Base-by-base conservation (phyloP, 805 yeast species). In the Myxozyma geophila region DNA sequence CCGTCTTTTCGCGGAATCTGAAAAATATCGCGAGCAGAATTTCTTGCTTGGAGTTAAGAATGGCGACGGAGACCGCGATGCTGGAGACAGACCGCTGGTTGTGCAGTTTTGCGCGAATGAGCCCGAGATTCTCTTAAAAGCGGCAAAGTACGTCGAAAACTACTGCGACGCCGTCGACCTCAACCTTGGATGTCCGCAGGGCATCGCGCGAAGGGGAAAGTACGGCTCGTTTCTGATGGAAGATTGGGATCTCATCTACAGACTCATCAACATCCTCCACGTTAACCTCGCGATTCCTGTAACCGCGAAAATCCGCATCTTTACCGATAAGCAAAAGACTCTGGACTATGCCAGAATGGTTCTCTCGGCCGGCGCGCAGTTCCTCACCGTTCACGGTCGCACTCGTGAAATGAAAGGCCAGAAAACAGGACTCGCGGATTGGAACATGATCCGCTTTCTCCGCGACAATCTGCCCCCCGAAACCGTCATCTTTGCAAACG, bases 331-430 rank as follows among this genome's bases (percentile, higher is more conserved):
- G 80, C 87, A 88, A 61, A 92, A 92, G 79, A 85, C 93, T 1
- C 80, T 95, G 58, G 87, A 83, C 46, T 95, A 95, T 73, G 98
- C 99, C 5, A 85, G 84, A 74, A 86, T 89, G 90, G 92, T 95
- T 35, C 79, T 95, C 21, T 82, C 81, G 64, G 96, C 98, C 0
- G 99, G 99, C 10, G 99, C 99, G 0, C 97, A 92, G 77, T 90
- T 93, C 75, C 79, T 95, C 44, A 92, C 98, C 0, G 89, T 95
- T 8, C 99, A 95, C 75, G 98, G 98, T 1, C 83, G 99, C 70
- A 88, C 98, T 0, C 82, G 99, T 68, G 99, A 93, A 62, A 93
- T 92, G 96, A 95, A 95, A 76, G 99, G 99, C 7, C 98, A 93
- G 75, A 83, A 85, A 63, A 93, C 99, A 0, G 99, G 99, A 0